Conservation (phyloP, 345 rosid species). For the Gynandropsis gynandra region DNA sequence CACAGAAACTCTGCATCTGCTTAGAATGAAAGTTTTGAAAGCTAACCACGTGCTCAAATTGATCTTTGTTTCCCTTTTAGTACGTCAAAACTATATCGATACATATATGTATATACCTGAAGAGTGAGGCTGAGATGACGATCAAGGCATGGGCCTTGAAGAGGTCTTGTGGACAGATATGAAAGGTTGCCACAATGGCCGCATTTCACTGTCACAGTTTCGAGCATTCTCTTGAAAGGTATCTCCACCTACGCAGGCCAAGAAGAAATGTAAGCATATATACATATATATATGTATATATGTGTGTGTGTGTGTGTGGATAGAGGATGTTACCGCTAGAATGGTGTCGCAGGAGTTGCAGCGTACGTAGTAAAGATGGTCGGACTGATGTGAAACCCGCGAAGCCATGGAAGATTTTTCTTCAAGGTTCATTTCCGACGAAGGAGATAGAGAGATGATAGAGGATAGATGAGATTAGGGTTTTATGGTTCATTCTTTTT, state of each 20-base stretch:
- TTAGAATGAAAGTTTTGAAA: not conserved
- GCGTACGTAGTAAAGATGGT: conserved; percentile 91
- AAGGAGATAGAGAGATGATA: conserved; percentile 1
- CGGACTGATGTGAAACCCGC: conserved; percentile 44
- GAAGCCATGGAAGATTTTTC: conserved; percentile 60
- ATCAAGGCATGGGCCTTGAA: conserved; percentile 62
- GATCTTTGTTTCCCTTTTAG: conserved; percentile 7
- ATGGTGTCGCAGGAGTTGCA: conserved; percentile 98
- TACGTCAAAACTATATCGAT: not conserved
- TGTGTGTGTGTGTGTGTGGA: not conserved
- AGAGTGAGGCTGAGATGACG: conserved; percentile 58
- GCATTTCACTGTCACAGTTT: conserved; percentile 93
- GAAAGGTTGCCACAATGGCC: conserved; percentile 95
- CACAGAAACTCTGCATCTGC: conserved; percentile 57
- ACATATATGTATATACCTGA: conserved; percentile 35
- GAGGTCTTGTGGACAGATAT: conserved; percentile 81
- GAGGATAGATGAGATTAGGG: conserved; percentile 18
- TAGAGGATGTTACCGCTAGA: conserved; percentile 62
- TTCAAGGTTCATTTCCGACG: conserved; percentile 44
- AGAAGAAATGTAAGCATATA: too few species aligned
- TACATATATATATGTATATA: not conserved
- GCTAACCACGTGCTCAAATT: too few species aligned
- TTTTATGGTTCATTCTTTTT: conserved; percentile 24
- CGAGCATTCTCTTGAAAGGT: conserved; percentile 82
- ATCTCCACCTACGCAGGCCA: conserved; percentile 99